These are phyloP conservation scores for Solanum hybrid DNA, from an alignment of 305 asterid genomes.

Conservation along the genomic window DNA sequence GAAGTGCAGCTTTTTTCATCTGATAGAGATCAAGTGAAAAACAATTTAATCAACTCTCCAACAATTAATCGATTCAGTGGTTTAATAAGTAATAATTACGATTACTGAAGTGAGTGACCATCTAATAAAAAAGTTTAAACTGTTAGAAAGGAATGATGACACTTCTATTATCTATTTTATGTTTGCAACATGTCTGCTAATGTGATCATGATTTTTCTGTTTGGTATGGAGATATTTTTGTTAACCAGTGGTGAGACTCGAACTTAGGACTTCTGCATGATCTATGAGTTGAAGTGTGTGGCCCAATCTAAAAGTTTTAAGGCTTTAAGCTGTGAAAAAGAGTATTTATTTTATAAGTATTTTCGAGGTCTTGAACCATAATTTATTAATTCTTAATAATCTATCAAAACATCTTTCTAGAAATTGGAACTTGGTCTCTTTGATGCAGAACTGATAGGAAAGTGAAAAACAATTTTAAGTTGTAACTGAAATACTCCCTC, in stretches of 20 bases:
- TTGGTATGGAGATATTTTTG: background rate
- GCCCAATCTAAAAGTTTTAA: background rate
- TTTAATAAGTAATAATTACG: background rate
- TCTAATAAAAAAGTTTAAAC: background rate
- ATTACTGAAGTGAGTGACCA: background rate
- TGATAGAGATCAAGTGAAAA: background rate
- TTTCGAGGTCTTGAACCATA: background rate
- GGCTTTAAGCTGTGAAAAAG: background rate
- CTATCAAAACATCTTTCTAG: background rate
- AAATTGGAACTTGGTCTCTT: background rate
- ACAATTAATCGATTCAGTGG: background rate
- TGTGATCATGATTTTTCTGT: background rate
- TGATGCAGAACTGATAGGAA: background rate
- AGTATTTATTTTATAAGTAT: background rate
- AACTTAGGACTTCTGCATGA: background rate
- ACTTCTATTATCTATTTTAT: background rate
- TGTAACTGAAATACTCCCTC: background rate
- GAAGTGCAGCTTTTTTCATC: background rate
- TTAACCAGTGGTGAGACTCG: background rate
- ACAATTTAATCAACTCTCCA: background rate
- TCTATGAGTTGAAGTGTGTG: background rate
- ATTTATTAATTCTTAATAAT: background rate
- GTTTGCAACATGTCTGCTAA: background rate
- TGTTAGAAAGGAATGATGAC: background rate
- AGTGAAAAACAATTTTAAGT: background rate